A percentile compares a stretch with the other conserved stretches of the same genome.
phyloP scores from a whole-genome alignment of 2,329 filamentous ascomycete genomes.

The Piedraia hortae region DNA sequence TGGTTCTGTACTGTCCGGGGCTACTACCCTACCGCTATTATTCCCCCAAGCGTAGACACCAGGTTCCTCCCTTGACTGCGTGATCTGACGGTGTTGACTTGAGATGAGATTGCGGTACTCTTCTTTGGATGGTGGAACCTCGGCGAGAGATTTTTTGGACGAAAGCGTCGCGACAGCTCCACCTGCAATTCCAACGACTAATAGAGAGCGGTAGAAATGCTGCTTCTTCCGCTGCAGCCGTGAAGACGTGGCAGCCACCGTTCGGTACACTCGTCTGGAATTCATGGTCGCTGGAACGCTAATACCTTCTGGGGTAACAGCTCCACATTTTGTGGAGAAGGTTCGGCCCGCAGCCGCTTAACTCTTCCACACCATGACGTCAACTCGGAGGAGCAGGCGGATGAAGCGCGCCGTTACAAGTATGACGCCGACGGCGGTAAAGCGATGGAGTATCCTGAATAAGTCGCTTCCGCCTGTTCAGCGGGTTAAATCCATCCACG shows the following conservation, averaged over 20 bases:
- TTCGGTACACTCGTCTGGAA: no score
- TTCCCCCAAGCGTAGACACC: slow-evolving; percentile 88
- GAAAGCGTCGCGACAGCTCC: slow-evolving; percentile 21
- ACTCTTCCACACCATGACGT: no score
- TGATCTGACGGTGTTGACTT: slow-evolving; percentile 68
- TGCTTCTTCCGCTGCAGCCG: slow-evolving; percentile 15
- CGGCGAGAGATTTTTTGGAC: no score
- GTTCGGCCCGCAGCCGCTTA: no score
- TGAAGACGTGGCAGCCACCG: no score
- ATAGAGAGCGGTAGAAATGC: slow-evolving; percentile 18
- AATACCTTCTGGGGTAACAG: no score
- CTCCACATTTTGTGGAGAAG: no score
- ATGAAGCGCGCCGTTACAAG: no score
- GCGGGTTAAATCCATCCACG: slow-evolving; percentile 52
- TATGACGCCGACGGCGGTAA: slow-evolving; percentile 49
- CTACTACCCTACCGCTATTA: slow-evolving; percentile 61
- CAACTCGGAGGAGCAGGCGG: no score
- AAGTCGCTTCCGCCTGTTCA: slow-evolving; percentile 42
- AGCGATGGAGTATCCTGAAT: slow-evolving; percentile 58
- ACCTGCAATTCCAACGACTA: slow-evolving; percentile 16
- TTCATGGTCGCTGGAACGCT: no score
- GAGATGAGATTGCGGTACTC: slow-evolving; percentile 51
- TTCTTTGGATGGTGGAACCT: no score
- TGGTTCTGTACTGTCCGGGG: slow-evolving; percentile 47
- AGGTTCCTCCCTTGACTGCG: slow-evolving; percentile 52